Evolutionary conservation across 768 basidiomycete species (phyloP), one percentile per base, ranked within the genome.

Genomic region (Tulasnella sp.): DNA sequence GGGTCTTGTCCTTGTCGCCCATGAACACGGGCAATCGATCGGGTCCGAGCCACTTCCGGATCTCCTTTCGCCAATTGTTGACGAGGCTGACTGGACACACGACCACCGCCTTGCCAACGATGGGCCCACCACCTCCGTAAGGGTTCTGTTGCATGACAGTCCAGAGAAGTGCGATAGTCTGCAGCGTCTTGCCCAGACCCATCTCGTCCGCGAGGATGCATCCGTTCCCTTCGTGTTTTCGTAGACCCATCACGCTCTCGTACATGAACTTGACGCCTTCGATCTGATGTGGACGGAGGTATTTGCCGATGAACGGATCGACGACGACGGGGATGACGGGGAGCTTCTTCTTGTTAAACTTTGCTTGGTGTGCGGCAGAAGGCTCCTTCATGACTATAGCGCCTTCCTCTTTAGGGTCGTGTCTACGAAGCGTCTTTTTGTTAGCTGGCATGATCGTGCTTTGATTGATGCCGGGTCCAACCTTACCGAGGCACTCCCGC

Each of bases 121-220:
- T 74, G 12, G 82, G 75, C 3, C 72, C 73, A 25, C 69, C 71
- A 2, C 76, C 78, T 1, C 76, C 77, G 67, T 88, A 92, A 2
- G 86, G 85, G 66, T 84, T 92, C 73, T 96, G 92, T 68, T 83
- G 88, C 19, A 99, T 77, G 9, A 99, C 73, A 0, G 92, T 97
- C 86, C 91, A 92, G 7, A 97, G 74, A 12, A 99, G 77, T n/a
- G 84, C 75, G 56, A 99, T 93, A 0, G 93, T 93, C 82, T 92
- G 88, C 7, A 92, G 71, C 1, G 92, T 96, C 74, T 99, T 99
- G n/a, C 96, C 96, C 51, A 99, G 80, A 51, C 94, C 94, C 92
- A 96, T 94, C 66, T 98, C 96, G 70, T 99, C 96, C 1, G 94
- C 96, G 31, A 99, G 78, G 63, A 99, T 96, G 65, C 91, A 93